These are phyloP conservation scores for Volvariella surrecta DNA, from an alignment of 1,284 basidiomycete species.

Conservation along the genomic window DNA sequence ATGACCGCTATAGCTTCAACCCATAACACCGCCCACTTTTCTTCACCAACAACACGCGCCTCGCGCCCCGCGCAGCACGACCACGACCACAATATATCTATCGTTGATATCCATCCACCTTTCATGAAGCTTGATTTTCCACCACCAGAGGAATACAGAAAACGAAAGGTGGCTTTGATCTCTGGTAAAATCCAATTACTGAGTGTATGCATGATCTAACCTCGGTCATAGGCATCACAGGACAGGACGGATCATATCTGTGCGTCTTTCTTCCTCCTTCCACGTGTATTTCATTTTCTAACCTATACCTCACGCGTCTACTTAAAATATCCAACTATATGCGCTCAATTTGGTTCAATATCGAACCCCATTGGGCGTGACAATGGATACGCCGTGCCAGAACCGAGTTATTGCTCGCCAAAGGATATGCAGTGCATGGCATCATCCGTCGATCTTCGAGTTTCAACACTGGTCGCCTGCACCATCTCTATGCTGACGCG, in stretches of 20 bases:
- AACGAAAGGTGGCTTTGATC: slow-evolving; percentile 85
- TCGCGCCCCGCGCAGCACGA: too few species aligned
- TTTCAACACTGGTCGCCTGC: slow-evolving; percentile 88
- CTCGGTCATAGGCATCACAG: slow-evolving; percentile 66
- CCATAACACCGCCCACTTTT: too few species aligned
- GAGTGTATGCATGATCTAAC: too few species aligned
- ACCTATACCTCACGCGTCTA: neutral
- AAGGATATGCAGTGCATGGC: slow-evolving; percentile 89
- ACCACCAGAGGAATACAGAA: slow-evolving; percentile 69
- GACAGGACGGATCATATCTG: slow-evolving; percentile 89
- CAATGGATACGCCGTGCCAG: slow-evolving; percentile 34
- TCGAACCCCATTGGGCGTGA: slow-evolving; percentile 11
- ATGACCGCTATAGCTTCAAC: too few species aligned
- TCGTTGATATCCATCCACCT: slow-evolving; percentile 22
- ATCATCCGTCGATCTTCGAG: slow-evolving; percentile 91
- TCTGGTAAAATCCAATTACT: slow-evolving; percentile 45
- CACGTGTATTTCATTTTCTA: neutral
- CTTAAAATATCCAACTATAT: neutral
- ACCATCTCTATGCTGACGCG: slow-evolving; percentile 83
- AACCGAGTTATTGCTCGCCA: slow-evolving; percentile 75
- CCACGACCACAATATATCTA: slow-evolving; percentile 32
- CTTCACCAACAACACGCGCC: too few species aligned
- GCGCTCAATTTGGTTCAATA: slow-evolving; percentile 9
- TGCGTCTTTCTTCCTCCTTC: slow-evolving; percentile 36
- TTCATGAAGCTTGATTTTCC: slow-evolving; percentile 50